Evolutionary conservation across 768 basidiomycete species (phyloP), one percentile per base, ranked within the genome.

Genomic region (Leccinum longicurvipes): DNA sequence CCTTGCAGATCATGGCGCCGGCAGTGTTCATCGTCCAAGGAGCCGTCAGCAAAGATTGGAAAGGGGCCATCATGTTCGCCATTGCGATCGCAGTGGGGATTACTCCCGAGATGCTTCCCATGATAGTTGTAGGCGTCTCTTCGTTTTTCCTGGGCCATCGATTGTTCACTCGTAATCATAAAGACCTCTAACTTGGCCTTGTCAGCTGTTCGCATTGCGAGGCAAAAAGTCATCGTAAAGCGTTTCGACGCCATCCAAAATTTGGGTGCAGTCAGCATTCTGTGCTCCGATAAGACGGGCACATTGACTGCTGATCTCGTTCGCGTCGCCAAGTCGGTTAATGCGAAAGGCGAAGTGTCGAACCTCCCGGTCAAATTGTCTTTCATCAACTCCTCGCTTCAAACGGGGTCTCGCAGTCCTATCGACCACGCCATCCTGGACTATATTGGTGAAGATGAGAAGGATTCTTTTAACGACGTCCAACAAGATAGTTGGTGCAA

Each of bases 231-330:
- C 31, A 79, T 87, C 54, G 82, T 85, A 15, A 76, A 83, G 31
- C 78, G 82, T 51, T 77, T 87, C 58, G 83, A 85, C 59, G 83
- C 84, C 14, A 74, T 86, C 58, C 84, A 86, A 63, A 82, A 79
- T 49, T 65, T 87, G 39, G 82, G 83, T 11, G 81, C 78, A 9
- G 82, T 86, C 25, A 73, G 71, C 52, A 63, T 77, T 48, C 65
- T 78, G 51, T 86, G 84, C 65, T 83, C 82, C 23, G 85, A 87
- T 67, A 86, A 86, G 67, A 87, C 85, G 1, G 85, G 85, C 24
- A 87, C 85, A 15, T 65, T 82, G 28, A 82, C 81, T 9, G 68
- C 66, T 36, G 70, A 71, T 56, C 61, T 61, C 19, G 69, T 72
- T 69, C 77, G 79, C 51, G 72, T 53, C 68, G 75, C 58, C 50